Evolutionary conservation across 2,329 filamentous ascomycete genomes (phyloP).

Genomic region (Juglanconis juglandina): DNA sequence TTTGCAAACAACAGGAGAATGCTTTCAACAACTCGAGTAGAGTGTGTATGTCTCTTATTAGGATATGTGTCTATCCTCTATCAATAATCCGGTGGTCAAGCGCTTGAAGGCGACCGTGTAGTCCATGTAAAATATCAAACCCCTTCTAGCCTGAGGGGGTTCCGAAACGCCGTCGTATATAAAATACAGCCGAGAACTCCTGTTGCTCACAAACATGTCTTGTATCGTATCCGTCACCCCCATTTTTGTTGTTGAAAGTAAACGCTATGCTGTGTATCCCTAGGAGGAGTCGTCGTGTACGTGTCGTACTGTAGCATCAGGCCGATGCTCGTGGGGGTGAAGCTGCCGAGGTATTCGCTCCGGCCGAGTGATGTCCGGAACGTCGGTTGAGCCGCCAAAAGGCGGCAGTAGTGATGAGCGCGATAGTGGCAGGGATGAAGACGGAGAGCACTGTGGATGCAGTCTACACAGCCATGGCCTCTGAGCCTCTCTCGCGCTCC

Average conservation of each 20-base stretch:
- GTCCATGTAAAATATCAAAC: not conserved
- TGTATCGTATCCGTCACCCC: conserved; percentile 1
- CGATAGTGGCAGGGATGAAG: not conserved
- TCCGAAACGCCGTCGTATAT: conserved; percentile 6
- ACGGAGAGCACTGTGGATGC: not conserved
- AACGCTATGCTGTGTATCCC: conserved; percentile 18
- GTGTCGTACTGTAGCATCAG: conserved; percentile 6
- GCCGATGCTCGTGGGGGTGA: not conserved
- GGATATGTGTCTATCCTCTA: conserved; percentile 14
- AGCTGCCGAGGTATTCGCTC: not conserved
- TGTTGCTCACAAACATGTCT: not conserved
- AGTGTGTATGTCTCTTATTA: not conserved
- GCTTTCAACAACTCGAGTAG: not conserved
- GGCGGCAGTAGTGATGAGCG: not conserved
- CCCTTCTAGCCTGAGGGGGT: not conserved
- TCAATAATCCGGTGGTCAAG: conserved; percentile 3
- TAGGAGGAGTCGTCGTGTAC: conserved; percentile 8
- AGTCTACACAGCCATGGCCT: conserved; percentile 8
- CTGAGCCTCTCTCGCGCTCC: conserved; percentile 48
- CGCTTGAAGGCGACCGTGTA: conserved; percentile 10
- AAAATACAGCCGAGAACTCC: conserved; percentile 5
- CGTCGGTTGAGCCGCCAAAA: not conserved
- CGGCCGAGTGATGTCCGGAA: not conserved
- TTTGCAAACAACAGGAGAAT: too few relatives aligned
- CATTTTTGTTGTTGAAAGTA: conserved; percentile 7